These are phyloP conservation scores for Solanum verrucosum DNA, from an alignment of 257 asterid genomes.

Conservation along the genomic window DNA sequence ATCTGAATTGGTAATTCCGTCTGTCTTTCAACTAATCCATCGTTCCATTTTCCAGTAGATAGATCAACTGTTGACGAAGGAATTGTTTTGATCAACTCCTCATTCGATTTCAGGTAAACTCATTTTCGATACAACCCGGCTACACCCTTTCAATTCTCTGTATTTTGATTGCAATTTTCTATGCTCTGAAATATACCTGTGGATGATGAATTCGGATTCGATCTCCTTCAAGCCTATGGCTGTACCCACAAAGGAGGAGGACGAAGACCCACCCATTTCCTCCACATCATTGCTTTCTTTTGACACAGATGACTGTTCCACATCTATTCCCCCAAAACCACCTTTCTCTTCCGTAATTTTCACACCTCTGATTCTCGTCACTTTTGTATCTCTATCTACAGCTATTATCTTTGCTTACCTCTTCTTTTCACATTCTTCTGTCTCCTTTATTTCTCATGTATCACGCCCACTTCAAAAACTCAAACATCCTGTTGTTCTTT, in stretches of 20 bases:
- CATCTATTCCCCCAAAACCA: not conserved
- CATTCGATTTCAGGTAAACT: not conserved
- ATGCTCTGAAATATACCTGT: not conserved
- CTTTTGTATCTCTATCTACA: conserved; percentile 35
- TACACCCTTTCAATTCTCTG: not conserved
- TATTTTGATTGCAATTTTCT: not conserved
- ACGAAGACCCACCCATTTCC: not conserved
- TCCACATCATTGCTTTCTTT: not conserved
- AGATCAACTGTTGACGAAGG: not conserved
- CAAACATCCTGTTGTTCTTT: conserved; percentile 40
- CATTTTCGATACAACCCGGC: not conserved
- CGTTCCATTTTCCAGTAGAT: not conserved
- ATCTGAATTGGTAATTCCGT: not conserved
- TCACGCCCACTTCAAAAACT: conserved; percentile 41
- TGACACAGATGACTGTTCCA: not conserved
- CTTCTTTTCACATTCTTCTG: conserved; percentile 10
- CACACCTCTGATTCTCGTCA: conserved; percentile 23
- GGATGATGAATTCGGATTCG: not conserved
- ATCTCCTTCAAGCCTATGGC: not conserved
- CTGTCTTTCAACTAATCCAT: not conserved
- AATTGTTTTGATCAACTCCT: not conserved
- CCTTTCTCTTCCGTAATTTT: not conserved
- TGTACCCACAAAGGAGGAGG: not conserved
- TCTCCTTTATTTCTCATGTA: conserved; percentile 12
- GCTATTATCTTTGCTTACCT: conserved; percentile 41